phyloP scores from a whole-genome alignment of 441 rosid genomes.

The Croton setiger region DNA sequence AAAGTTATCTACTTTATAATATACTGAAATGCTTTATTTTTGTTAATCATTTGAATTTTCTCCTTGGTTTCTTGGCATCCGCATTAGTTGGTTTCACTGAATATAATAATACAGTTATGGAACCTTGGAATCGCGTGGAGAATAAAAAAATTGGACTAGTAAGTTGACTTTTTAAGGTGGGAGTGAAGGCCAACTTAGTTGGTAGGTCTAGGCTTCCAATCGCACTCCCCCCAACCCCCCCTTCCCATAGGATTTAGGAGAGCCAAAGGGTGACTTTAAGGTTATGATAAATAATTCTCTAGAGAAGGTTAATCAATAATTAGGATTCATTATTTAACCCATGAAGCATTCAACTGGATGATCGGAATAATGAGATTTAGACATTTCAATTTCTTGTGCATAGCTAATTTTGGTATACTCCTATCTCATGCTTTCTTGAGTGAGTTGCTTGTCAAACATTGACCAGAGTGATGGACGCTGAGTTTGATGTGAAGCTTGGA shows the following conservation, averaged over 20 bases:
- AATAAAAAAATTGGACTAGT: neutral
- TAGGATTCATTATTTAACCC: neutral
- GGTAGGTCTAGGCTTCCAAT: too few relatives aligned
- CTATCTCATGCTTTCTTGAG: neutral
- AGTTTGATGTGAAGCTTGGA: slow-evolving; percentile 1
- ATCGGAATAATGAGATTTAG: neutral
- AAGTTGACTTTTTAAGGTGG: too few relatives aligned
- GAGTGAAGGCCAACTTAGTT: too few relatives aligned
- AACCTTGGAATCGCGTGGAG: neutral
- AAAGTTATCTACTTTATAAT: neutral
- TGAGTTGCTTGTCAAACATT: neutral
- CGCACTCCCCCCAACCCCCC: too few relatives aligned
- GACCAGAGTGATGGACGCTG: neutral
- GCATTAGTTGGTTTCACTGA: neutral
- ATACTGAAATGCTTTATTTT: neutral
- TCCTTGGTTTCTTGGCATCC: neutral
- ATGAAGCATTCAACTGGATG: neutral
- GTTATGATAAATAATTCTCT: neutral
- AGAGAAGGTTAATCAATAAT: neutral
- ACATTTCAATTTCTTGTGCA: neutral
- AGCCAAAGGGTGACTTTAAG: too few relatives aligned
- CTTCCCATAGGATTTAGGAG: too few relatives aligned
- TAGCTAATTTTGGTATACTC: neutral
- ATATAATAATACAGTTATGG: neutral
- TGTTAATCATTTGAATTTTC: neutral